A percentile compares a stretch with the other conserved stretches of the same genome.
Evolutionary conservation across 2,329 filamentous ascomycete genomes (phyloP).

Genomic region (Neopestalotiopsis rosae): DNA sequence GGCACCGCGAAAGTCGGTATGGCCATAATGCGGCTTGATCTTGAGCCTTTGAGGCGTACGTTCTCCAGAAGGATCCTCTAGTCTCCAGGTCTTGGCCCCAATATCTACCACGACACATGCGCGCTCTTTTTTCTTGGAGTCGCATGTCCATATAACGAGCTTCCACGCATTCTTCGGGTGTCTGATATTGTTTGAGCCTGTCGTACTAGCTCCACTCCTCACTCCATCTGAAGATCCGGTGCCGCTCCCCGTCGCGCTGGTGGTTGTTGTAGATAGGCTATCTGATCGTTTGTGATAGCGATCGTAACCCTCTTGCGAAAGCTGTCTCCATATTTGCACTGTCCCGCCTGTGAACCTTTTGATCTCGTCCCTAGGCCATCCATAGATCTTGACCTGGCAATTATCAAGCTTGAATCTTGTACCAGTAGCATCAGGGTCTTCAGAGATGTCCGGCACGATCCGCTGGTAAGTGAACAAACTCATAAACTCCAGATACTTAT

Average conservation of each 20-base stretch:
- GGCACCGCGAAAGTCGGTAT: conserved; percentile 1
- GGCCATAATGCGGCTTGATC: not conserved
- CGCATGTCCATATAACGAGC: not conserved
- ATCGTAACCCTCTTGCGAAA: not conserved
- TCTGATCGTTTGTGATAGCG: not conserved
- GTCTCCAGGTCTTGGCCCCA: not conserved
- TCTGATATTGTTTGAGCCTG: not conserved
- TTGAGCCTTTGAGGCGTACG: not conserved
- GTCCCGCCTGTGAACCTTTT: not conserved
- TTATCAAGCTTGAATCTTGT: not conserved
- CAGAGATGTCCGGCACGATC: not conserved
- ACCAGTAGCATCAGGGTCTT: not conserved
- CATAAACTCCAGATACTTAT: not conserved
- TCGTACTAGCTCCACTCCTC: not conserved
- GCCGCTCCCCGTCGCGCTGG: not conserved
- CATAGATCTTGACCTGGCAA: not conserved
- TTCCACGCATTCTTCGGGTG: not conserved
- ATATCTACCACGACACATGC: not conserved
- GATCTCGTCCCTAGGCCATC: not conserved
- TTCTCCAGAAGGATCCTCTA: not conserved
- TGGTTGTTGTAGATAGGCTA: not conserved
- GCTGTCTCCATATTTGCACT: not conserved
- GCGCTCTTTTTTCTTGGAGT: not conserved
- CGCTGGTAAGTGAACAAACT: not conserved
- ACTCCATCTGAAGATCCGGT: not conserved